These are phyloP conservation scores for Mortierella antarctica DNA, from an alignment of 192 early-diverging fungal species.

Conservation along the genomic window DNA sequence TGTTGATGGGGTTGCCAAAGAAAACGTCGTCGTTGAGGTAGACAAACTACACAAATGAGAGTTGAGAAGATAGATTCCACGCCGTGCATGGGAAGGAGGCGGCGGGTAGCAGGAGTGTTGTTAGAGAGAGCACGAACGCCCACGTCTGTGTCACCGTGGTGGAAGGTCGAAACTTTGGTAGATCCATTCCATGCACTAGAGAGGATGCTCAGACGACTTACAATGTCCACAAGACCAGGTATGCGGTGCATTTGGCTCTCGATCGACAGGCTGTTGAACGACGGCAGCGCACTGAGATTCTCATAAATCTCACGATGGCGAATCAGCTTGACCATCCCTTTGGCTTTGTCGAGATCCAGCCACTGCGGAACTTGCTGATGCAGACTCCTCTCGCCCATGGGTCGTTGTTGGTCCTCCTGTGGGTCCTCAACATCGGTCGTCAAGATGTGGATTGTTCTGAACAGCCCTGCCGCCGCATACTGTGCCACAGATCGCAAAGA, in stretches of 20 bases:
- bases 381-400: not conserved
- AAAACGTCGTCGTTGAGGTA: constrained; percentile 59
- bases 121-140: not conserved
- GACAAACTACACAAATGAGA: constrained; percentile 24
- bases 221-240: constrained; percentile 33
- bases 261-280: constrained; percentile 56
- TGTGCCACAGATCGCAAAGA: constrained; percentile 48
- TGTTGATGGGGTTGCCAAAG: constrained; percentile 15
- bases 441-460: constrained; percentile 37
- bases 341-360: constrained; percentile 14
- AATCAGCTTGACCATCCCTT: constrained; percentile 10
- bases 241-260: constrained; percentile 53
- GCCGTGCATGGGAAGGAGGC: too few species aligned
- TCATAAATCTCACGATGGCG: constrained; percentile 45
- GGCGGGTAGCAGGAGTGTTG: too few species aligned
- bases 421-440: constrained; percentile 29
- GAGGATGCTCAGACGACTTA: constrained; percentile 5
- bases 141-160: not conserved
- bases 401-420: not conserved
- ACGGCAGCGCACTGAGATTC: constrained; percentile 26
- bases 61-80: too few species aligned
- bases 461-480: constrained; percentile 9
- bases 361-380: constrained; percentile 23
- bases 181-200: not conserved
- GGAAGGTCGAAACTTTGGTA: too few species aligned